Conservation (phyloP, 1,284 basidiomycete species). For the Ustilago trichophora region DNA sequence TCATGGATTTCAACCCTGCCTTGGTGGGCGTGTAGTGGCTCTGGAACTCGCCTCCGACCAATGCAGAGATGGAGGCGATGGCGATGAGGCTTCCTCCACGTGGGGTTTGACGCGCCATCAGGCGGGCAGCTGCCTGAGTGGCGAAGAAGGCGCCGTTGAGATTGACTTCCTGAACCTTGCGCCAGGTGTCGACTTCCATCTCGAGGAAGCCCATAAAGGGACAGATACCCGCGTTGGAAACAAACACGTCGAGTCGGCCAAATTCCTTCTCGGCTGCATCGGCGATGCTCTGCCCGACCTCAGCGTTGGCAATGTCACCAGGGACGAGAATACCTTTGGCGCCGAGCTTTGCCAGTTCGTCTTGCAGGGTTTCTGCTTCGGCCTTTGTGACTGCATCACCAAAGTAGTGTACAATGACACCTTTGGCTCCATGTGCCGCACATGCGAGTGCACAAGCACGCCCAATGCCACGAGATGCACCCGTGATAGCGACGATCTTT, state of each 20-base stretch:
- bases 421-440: slow-evolving; percentile 74
- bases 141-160: slow-evolving; percentile 81
- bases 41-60: slow-evolving; percentile 80
- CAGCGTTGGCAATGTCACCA: slow-evolving; percentile 75
- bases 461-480: slow-evolving; percentile 81
- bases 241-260: slow-evolving; percentile 75
- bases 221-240: slow-evolving; percentile 82
- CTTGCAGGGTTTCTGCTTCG: slow-evolving; percentile 70
- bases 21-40: slow-evolving; percentile 84
- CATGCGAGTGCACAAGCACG: slow-evolving; percentile 75
- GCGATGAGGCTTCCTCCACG: slow-evolving; percentile 80
- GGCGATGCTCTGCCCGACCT: slow-evolving; percentile 76
- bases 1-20: slow-evolving; percentile 79
- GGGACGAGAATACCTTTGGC: slow-evolving; percentile 70
- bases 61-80: slow-evolving; percentile 79
- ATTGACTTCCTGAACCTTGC: slow-evolving; percentile 77
- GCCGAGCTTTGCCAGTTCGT: slow-evolving; percentile 69
- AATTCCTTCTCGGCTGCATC: slow-evolving; percentile 72
- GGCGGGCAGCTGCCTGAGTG: slow-evolving; percentile 78
- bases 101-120: slow-evolving; percentile 77
- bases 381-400: slow-evolving; percentile 73
- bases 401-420: slow-evolving; percentile 76
- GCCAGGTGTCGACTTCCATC: slow-evolving; percentile 74
- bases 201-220: slow-evolving; percentile 80
- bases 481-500: slow-evolving; percentile 79